Evolutionary conservation across 495 filamentous ascomycete genomes (phyloP).

Genomic region (Astrothelium macrocarpum): DNA sequence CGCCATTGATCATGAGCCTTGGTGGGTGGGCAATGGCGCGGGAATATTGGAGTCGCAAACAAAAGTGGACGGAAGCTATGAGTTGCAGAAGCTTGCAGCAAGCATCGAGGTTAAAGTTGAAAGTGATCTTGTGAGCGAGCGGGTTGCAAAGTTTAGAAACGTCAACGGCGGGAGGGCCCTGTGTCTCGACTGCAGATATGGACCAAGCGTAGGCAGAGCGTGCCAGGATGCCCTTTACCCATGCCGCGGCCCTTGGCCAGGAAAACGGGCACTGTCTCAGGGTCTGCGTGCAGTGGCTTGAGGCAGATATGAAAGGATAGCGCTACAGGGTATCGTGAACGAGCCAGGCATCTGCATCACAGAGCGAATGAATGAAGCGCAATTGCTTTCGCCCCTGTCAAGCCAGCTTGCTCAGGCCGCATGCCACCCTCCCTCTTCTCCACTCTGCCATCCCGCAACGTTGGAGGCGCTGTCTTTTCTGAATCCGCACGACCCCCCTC

Average conservation of each 20-base stretch:
- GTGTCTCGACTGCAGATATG: constrained; percentile 6
- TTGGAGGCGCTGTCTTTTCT: neutral
- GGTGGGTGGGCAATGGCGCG: neutral
- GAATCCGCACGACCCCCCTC: neutral
- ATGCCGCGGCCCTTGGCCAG: neutral
- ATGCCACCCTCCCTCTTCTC: neutral
- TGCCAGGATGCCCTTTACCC: constrained; percentile 2
- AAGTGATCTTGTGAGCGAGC: neutral
- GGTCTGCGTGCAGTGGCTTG: constrained; percentile 5
- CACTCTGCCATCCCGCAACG: neutral
- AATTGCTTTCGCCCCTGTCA: neutral
- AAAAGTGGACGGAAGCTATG: neutral
- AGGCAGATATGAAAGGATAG: constrained; percentile 6
- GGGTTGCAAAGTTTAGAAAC: neutral
- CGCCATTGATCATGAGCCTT: neutral
- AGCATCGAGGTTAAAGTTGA: neutral
- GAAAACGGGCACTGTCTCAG: constrained; percentile 4
- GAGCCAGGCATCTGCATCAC: neutral
- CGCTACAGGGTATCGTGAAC: constrained; percentile 4
- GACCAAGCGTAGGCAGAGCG: neutral
- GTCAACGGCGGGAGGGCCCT: neutral
- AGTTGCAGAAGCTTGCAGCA: constrained; percentile 1
- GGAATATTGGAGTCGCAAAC: neutral
- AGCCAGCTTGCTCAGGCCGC: neutral
- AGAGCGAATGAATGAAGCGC: neutral